Conservation (phyloP, 2,329 filamentous ascomycete genomes). For the Ceratocystis papillata region DNA sequence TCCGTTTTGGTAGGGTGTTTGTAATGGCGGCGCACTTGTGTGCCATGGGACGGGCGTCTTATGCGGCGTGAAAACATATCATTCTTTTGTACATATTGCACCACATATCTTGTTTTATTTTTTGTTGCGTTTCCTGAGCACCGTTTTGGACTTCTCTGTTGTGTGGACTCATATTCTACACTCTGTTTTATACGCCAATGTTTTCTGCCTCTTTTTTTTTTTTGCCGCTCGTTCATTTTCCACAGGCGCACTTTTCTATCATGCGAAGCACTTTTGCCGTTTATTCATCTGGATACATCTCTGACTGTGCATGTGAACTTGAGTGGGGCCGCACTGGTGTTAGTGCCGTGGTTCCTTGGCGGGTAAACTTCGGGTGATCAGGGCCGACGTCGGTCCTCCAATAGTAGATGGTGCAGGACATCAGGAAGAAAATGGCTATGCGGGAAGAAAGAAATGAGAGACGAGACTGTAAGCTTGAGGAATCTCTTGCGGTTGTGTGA, state of each 20-base stretch:
- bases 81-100: slow-evolving; percentile 11
- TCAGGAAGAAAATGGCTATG: background rate
- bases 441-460: too few species aligned
- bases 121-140: slow-evolving; percentile 2
- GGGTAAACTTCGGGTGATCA: background rate
- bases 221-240: background rate
- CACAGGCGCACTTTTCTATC: too few species aligned
- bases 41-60: background rate
- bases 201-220: background rate
- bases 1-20: slow-evolving; percentile 4
- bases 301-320: too few species aligned
- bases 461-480: too few species aligned
- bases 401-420: background rate
- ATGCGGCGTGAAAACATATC: background rate
- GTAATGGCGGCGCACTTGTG: background rate
- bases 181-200: background rate
- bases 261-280: too few species aligned
- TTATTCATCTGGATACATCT: too few species aligned
- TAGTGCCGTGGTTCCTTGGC: background rate
- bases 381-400: background rate
- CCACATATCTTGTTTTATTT: slow-evolving; percentile 14
- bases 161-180: background rate
- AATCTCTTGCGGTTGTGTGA: too few species aligned
- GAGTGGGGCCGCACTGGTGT: background rate
- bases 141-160: background rate